Percentiles rank a stretch among this genome's conserved stretches.
Evolutionary conservation across 192 early-diverging fungal genomes (phyloP).

Genomic region (Coemansia sp.): DNA sequence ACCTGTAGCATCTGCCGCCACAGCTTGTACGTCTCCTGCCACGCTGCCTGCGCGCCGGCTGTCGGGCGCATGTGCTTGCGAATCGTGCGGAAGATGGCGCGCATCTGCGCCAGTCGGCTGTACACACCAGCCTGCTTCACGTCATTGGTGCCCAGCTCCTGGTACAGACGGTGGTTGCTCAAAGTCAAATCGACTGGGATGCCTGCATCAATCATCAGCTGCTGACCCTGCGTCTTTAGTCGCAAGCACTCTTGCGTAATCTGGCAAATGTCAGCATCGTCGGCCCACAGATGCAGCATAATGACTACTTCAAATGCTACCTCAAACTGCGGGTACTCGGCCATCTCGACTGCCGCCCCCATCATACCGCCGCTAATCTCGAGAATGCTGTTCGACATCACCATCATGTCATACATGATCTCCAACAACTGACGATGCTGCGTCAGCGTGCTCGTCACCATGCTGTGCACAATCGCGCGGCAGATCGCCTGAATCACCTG

Average conservation of each 20-base stretch:
- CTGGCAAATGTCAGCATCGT: slow-evolving; percentile 57
- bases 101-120: slow-evolving; percentile 51
- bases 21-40: slow-evolving; percentile 56
- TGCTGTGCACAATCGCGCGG: slow-evolving; percentile 55
- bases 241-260: slow-evolving; percentile 47
- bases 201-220: slow-evolving; percentile 63
- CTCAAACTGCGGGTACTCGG: slow-evolving; percentile 56
- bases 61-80: slow-evolving; percentile 56
- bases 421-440: slow-evolving; percentile 54
- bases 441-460: slow-evolving; percentile 51
- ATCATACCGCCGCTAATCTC: slow-evolving; percentile 68
- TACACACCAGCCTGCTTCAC: slow-evolving; percentile 64
- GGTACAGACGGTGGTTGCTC: slow-evolving; percentile 86
- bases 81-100: slow-evolving; percentile 51
- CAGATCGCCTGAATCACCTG: slow-evolving; percentile 58
- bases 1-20: slow-evolving; percentile 57
- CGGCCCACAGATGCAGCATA: slow-evolving; percentile 64
- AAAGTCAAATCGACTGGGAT: slow-evolving; percentile 63
- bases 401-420: slow-evolving; percentile 59
- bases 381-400: slow-evolving; percentile 73
- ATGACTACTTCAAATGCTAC: slow-evolving; percentile 66
- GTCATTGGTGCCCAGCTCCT: slow-evolving; percentile 78
- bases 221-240: slow-evolving; percentile 41
- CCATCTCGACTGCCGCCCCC: slow-evolving; percentile 52
- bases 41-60: slow-evolving; percentile 52